Evolutionary conservation across 2,329 filamentous ascomycete species (phyloP).

Genomic region (Neofusicoccum kwambonambiense): DNA sequence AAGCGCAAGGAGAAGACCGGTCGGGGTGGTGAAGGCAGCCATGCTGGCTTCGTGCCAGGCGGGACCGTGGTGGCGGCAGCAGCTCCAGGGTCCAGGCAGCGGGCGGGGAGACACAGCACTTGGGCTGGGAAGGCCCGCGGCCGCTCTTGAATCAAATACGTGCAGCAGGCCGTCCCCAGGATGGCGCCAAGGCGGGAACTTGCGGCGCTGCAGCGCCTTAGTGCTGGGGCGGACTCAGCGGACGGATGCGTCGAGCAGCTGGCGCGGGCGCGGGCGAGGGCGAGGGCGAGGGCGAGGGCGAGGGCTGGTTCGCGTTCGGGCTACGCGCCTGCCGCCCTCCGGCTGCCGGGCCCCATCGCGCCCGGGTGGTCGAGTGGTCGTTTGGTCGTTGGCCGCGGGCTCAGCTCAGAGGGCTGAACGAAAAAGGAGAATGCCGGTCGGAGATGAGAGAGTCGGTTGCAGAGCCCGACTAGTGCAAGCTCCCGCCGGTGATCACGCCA

Average conservation of each 20-base stretch:
- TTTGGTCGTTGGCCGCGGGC: no score
- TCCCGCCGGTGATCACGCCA: neutral
- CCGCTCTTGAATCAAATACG: neutral
- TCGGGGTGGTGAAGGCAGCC: neutral
- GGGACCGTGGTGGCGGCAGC: neutral
- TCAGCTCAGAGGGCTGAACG: neutral
- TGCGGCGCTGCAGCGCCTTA: constrained; percentile 7
- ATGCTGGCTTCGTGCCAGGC: neutral
- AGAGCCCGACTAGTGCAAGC: neutral
- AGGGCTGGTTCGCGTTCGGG: neutral
- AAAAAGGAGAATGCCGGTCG: constrained; percentile 4
- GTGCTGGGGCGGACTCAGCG: neutral
- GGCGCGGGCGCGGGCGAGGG: neutral
- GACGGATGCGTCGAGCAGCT: neutral
- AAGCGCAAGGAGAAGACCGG: neutral
- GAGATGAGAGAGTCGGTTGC: neutral
- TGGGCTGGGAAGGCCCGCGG: neutral
- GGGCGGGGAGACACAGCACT: no score
- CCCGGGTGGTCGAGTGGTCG: neutral
- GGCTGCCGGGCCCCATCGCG: neutral
- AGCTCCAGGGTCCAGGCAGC: neutral
- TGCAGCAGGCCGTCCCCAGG: neutral
- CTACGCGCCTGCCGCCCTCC: neutral
- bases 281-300: neutral
- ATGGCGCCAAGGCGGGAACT: constrained; percentile 4